Percentiles rank a stretch among this genome's conserved stretches.
Conservation (phyloP, 2,329 filamentous ascomycete species). For the Penicillium brasilianum region DNA sequence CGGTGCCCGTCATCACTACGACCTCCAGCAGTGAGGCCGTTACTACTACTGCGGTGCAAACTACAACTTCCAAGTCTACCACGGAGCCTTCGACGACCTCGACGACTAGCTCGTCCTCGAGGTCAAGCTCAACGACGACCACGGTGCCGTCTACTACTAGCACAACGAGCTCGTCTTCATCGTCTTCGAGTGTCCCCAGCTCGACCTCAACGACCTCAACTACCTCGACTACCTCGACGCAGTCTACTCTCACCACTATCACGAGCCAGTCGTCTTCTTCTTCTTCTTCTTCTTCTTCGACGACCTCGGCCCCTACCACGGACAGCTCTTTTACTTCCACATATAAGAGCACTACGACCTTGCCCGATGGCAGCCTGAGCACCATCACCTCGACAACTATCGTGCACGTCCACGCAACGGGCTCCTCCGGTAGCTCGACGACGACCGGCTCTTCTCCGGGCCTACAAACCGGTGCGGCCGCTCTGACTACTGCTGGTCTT, state of each 20-base stretch:
- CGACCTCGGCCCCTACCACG: constrained; percentile 30
- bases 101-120: constrained; percentile 29
- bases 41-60: constrained; percentile 4
- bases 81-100: constrained; percentile 32
- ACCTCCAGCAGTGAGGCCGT: constrained; percentile 18
- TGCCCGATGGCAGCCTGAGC: constrained; percentile 47
- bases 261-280: constrained; percentile 17
- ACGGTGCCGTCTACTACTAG: constrained; percentile 4
- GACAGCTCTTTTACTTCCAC: constrained; percentile 46
- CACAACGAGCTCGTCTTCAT: constrained; percentile 1
- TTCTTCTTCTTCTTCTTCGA: constrained; percentile 17
- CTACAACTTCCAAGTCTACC: constrained; percentile 15
- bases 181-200: neutral
- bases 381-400: constrained; percentile 54
- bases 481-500: constrained; percentile 34
- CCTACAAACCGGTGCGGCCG: constrained; percentile 47
- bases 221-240: constrained; percentile 25
- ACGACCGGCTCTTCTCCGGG: constrained; percentile 37
- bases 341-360: constrained; percentile 47
- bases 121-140: constrained; percentile 13
- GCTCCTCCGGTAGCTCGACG: constrained; percentile 28
- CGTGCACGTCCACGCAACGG: constrained; percentile 43
- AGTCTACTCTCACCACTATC: constrained; percentile 28
- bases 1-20: constrained; percentile 23
- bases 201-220: constrained; percentile 23